These are phyloP conservation scores for Pisolithus thermaeus DNA, from an alignment of 1,284 basidiomycete genomes.

Conservation along the genomic window DNA sequence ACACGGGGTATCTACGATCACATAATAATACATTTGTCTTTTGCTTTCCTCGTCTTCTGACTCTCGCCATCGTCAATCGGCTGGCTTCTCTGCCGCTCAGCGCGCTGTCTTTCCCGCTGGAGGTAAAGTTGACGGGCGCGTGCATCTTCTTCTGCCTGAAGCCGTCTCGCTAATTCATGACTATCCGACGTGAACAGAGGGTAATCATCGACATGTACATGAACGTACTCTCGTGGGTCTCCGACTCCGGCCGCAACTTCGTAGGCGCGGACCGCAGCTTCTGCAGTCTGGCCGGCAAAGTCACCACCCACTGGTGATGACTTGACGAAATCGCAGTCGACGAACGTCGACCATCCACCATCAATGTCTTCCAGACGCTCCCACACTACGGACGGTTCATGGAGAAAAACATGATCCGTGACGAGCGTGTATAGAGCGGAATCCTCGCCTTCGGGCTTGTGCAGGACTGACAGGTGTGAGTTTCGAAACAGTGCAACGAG, in stretches of 20 bases:
- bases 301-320: constrained; percentile 72
- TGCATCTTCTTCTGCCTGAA: constrained; percentile 72
- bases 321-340: constrained; percentile 61
- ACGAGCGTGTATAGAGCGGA: constrained; percentile 66
- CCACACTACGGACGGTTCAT: constrained; percentile 80
- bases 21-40: constrained; percentile 62
- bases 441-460: constrained; percentile 42
- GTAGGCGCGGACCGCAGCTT: constrained; percentile 46
- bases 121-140: constrained; percentile 38
- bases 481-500: constrained; percentile 83
- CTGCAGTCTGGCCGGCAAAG: constrained; percentile 67
- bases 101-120: constrained; percentile 31
- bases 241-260: constrained; percentile 36
- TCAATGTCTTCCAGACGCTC: constrained; percentile 86
- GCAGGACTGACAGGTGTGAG: constrained; percentile 84
- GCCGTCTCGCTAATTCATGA: constrained; percentile 56
- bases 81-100: constrained; percentile 11
- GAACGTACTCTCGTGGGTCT: constrained; percentile 49
- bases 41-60: constrained; percentile 38
- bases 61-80: constrained; percentile 19
- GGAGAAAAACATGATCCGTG: constrained; percentile 75
- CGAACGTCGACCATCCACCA: constrained; percentile 68
- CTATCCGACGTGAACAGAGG: constrained; percentile 29
- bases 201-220: constrained; percentile 4
- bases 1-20: constrained; percentile 21